Base-by-base conservation (phyloP, 2,329 filamentous ascomycete species). In the Ophiostoma ulmi region DNA sequence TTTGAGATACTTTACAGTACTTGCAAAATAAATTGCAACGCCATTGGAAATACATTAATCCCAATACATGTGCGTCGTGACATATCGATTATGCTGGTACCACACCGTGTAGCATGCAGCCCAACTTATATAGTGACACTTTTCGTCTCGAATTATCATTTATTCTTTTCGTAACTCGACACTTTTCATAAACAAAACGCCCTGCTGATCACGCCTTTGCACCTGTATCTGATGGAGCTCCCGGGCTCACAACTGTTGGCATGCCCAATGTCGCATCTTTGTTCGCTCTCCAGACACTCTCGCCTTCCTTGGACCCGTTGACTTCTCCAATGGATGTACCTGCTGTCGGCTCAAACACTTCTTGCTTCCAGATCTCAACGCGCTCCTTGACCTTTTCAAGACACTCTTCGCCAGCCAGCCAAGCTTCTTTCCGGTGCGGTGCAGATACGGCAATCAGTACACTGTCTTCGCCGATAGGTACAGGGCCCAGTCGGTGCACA, bases 281-380 rank as follows among this genome's bases (percentile, higher is more conserved):
- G 55, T 72, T 72, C 20, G 71, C 64, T 17, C 71, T 52, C 71
- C 71, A 72, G 3, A 72, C 71, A 13, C 64, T 64, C 55, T 71
- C 69, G 52, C 70, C 71, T 41, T 70, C 69, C 65, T 31, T 38
- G 36, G 5, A 10, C 65, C 6, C 22, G n/a, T 11, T 36, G n/a
- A 13, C 41, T 66, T 31, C 31, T 17, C 17, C 41, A 68, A 14
- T 22, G 17, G 20, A 44, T 55, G 44, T 26, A 14, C 2, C 58
- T 36, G 61, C 61, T 22, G 63, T 26, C 35, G 66, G 65, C 20
- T 41, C 61, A 83, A 97, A 97, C 78, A 93, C 91, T 81, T 98
- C 94, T 74, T 88, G 83, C 81, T 97, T 97, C 94, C 94, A 97
- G 61, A 99, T 90, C 82, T 99, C 95, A n/a, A 92, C 92, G 74